Evolutionary conservation across 2,329 filamentous ascomycete genomes (phyloP), one percentile per base, ranked within the genome.

Genomic region (Pezicula radicicola): DNA sequence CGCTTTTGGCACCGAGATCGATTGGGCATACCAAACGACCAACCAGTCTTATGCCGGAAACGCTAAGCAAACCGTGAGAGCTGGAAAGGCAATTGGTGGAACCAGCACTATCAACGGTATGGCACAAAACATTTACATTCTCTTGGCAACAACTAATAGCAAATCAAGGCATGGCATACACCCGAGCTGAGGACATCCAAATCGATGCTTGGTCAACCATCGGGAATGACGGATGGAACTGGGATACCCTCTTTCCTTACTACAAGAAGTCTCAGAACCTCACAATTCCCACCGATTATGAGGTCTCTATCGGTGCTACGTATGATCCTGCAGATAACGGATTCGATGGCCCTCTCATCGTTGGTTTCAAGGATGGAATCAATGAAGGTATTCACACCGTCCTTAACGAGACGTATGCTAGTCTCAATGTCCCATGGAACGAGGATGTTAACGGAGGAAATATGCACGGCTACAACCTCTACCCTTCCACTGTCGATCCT

Each of bases 1-100:
- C 1, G 61, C 66, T 1, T 66, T 69, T 16, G 64, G 64, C 10
- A 68, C 65, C 3, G 53, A 55, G 1, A 68, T 75, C 27, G 72
- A 75, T 53, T 76, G 70, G 71, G 59, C 61, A 2, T 75, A 73
- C 43, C 51, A 63, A 49, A 72, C 67, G 18, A 65, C 59, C 5
- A 63, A 65, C 13, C 73, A 76, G 53, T 66, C 60, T 25, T 71
- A 71, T 61, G 67, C 60, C 2, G 64, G 57, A 8, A 62, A 63
- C 25, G 51, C 33, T 4, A 55, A 48, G 0, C 57, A 71, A 33
- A 59, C 58, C 4, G 62, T 73, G 43, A 63, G 63, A 42, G 69
- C 70, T n/a, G 73, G 72, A 3, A 75, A 71, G 54, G 72, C 69
- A 1, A 56, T 75, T 2, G 71, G 70, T 41, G 74, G 72, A 6